Conservation (phyloP, 2,329 filamentous ascomycete genomes). For the Penicillium sp. region DNA sequence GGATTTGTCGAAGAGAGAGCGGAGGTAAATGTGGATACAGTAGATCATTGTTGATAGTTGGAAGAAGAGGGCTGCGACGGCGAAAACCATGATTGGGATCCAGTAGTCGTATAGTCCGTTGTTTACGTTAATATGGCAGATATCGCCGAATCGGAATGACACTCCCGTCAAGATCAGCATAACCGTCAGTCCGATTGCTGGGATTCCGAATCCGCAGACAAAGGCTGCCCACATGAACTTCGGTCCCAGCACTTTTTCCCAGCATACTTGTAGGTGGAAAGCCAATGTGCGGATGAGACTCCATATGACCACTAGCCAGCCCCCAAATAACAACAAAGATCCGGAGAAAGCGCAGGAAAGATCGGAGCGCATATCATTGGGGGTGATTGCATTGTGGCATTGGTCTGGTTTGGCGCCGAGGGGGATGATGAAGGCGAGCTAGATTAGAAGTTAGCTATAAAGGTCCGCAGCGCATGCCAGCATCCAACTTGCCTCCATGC, state of each 20-base stretch:
- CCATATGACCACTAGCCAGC: constrained; percentile 83
- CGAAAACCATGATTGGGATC: constrained; percentile 80
- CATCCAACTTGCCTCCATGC: constrained; percentile 69
- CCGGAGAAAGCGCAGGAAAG: constrained; percentile 84
- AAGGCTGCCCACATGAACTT: constrained; percentile 88
- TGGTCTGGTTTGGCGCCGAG: constrained; percentile 73
- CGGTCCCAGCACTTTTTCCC: constrained; percentile 85
- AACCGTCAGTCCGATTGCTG: constrained; percentile 69
- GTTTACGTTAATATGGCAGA: constrained; percentile 91
- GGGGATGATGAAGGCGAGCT: constrained; percentile 89
- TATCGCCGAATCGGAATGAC: constrained; percentile 86
- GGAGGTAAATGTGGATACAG: constrained; percentile 92
- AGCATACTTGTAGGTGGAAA: constrained; percentile 95
- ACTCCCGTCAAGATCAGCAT: constrained; percentile 84
- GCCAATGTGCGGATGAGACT: constrained; percentile 82
- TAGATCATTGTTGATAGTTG: constrained; percentile 85
- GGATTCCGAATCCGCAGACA: constrained; percentile 77
- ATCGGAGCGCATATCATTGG: constrained; percentile 83
- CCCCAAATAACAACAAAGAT: constrained; percentile 79
- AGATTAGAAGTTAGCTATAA: constrained; percentile 10
- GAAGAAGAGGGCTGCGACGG: constrained; percentile 70
- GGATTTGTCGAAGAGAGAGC: constrained; percentile 71
- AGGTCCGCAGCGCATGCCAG: background rate
- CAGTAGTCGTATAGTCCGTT: constrained; percentile 83
- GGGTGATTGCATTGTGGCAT: constrained; percentile 87